Conservation (phyloP, 495 filamentous ascomycete species). For the Filosporella fistucella region DNA sequence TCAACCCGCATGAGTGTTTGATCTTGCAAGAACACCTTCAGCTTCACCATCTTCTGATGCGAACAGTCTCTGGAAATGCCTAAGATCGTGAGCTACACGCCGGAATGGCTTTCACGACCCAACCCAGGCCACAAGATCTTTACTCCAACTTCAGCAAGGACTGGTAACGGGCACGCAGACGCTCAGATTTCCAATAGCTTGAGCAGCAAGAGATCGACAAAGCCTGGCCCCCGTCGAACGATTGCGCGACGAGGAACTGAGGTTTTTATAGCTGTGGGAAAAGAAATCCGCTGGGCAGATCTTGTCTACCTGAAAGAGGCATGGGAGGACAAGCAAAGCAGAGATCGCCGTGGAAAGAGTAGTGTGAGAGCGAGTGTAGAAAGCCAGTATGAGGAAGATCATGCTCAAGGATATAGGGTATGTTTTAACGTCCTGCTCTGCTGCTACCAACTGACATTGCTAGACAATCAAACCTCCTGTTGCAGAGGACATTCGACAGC, state of each 20-base stretch:
- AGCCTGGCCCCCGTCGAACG: slow-evolving; percentile 57
- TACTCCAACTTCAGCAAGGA: slow-evolving; percentile 7
- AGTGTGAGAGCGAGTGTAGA: slow-evolving; percentile 16
- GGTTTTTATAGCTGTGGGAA: slow-evolving; percentile 78
- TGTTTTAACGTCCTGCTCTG: slow-evolving; percentile 22
- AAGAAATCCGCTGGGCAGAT: slow-evolving; percentile 83
- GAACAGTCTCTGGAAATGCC: slow-evolving; percentile 63
- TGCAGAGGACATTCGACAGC: slow-evolving; percentile 70
- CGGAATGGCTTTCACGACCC: slow-evolving; percentile 74
- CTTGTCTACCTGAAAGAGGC: slow-evolving; percentile 68
- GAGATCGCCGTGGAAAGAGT: slow-evolving; percentile 19
- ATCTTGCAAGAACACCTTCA: no score
- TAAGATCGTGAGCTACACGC: slow-evolving; percentile 74
- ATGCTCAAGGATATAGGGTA: slow-evolving; percentile 42
- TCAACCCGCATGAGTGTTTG: slow-evolving; percentile 9
- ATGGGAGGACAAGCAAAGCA: slow-evolving; percentile 43
- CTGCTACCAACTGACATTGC: slow-evolving; percentile 13
- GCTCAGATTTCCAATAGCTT: slow-evolving; percentile 31
- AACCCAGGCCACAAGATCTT: slow-evolving; percentile 73
- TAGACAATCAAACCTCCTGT: slow-evolving; percentile 69
- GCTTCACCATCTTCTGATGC: no score
- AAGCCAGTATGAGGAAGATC: slow-evolving; percentile 20
- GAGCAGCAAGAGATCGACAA: slow-evolving; percentile 31
- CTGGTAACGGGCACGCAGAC: neutral
- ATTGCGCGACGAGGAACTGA: slow-evolving; percentile 74